These are phyloP conservation scores for Tolypocladium paradoxum DNA, from an alignment of 2,329 filamentous ascomycete species.

Conservation along the genomic window DNA sequence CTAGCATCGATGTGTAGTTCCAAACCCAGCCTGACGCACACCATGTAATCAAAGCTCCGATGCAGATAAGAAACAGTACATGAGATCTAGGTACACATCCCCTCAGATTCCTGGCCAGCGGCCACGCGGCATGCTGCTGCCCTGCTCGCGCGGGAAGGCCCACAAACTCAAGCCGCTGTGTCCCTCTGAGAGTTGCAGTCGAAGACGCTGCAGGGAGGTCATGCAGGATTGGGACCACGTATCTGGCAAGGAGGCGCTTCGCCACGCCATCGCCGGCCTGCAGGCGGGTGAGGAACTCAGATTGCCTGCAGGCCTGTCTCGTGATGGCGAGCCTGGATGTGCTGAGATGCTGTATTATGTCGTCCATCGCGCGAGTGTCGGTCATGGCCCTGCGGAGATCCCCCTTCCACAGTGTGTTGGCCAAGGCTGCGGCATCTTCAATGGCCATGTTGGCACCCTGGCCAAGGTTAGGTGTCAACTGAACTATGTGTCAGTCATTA, in stretches of 20 bases:
- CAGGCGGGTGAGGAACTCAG: conserved; percentile 8
- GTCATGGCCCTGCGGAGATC: not conserved
- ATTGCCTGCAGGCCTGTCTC: conserved; percentile 2
- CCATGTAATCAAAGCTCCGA: not conserved
- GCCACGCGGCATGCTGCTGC: not conserved
- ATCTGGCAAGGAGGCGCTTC: conserved; percentile 3
- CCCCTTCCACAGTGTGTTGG: conserved; percentile 4
- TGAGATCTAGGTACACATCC: not conserved
- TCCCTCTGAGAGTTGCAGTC: not conserved
- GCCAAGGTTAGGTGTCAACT: conserved; percentile 10
- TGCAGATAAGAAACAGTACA: not conserved
- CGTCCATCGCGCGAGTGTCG: not conserved
- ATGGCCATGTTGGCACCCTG: conserved; percentile 12
- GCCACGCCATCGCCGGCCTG: conserved; percentile 5
- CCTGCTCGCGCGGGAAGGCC: not conserved
- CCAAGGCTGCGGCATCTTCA: conserved; percentile 7
- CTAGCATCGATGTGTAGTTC: not conserved
- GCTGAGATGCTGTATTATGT: not conserved
- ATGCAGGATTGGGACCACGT: conserved; percentile 4
- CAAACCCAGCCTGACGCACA: not conserved
- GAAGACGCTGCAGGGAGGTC: conserved; percentile 7
- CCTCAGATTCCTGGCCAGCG: not conserved
- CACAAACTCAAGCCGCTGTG: not conserved
- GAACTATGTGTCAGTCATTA: not conserved
- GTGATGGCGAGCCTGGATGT: not conserved